Evolutionary conservation across 768 basidiomycete genomes (phyloP), one percentile per base, ranked within the genome.

Genomic region (Auriscalpium microsporum): DNA sequence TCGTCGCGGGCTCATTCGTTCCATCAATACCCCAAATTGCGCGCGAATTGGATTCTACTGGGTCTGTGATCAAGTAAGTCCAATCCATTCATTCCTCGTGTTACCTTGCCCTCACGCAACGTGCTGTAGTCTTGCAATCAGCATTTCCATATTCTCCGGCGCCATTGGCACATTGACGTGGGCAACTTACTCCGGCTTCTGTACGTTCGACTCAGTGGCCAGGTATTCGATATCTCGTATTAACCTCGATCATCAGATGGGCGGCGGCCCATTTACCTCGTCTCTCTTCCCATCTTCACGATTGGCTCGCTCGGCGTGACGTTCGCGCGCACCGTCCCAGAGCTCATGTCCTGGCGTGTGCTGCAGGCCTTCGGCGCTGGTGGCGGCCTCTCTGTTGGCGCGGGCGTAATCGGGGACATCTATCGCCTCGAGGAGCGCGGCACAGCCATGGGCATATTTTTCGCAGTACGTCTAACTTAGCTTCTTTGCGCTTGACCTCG

Each of bases 1-100:
- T 91, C 56, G 80, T 86, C 0, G 71, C 79, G 8, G 83, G 80
- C 0, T 80, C 80, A 1, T 89, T 91, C 65, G 75, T 88, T 2
- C 88, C 88, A 0, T 81, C 82, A 0, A 85, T 91, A 54, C 86
- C 87, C 0, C 78, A 85, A 50, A 82, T 93, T 46, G 81, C 88
- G 8, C 68, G 66, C 28, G 87, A 92, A 56, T 67, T 92, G 10
- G 48, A 77, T 23, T 73, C 84, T 0, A 78, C 86, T 0, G 76
- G 76, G 0, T 61, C 78, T 14, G 67, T 84, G 16, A 75, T 90
- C 50, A 86, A 82, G 82, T 81, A 53, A 14, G 40, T 23, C 33
- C 28, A 11, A 46, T n/a, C 36, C 14, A 10, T 14, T 42, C 40
- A 4, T 42, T 42, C 17, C 40, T 42, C 40, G 1, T 53, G 1